Conservation (phyloP, 768 basidiomycete genomes). For the Kwoniella sp. region DNA sequence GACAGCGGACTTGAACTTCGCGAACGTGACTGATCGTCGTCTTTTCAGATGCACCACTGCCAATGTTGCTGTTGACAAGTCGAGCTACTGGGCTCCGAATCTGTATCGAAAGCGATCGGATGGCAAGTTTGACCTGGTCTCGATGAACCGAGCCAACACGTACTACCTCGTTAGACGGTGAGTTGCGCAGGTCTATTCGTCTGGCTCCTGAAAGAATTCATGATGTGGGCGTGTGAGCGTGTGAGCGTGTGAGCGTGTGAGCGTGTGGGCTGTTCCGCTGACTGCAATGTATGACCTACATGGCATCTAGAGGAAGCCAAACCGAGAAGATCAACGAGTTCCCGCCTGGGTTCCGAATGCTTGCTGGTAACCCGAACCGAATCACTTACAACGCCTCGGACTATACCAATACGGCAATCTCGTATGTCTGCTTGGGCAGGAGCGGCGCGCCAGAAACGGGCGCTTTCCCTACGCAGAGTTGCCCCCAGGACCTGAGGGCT, state of each 20-base stretch:
- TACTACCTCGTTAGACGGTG: conserved; percentile 54
- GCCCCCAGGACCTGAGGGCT: conserved; percentile 53
- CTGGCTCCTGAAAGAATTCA: not conserved
- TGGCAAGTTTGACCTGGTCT: conserved; percentile 12
- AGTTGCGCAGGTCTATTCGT: not conserved
- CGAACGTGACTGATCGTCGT: too few relatives aligned
- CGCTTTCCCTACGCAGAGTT: conserved; percentile 55
- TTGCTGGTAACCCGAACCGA: conserved; percentile 55
- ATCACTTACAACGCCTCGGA: conserved; percentile 49
- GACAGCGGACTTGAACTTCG: too few relatives aligned
- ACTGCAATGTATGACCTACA: too few relatives aligned
- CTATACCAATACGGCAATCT: conserved; percentile 53
- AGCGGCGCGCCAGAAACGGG: conserved; percentile 40
- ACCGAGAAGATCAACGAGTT: conserved; percentile 48
- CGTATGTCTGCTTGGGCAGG: conserved; percentile 55
- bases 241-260: too few relatives aligned
- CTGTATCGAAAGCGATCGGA: conserved; percentile 42
- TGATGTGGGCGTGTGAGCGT: too few relatives aligned
- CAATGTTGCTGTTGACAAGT: conserved; percentile 54
- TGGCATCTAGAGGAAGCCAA: conserved; percentile 16
- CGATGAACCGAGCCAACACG: conserved; percentile 42
- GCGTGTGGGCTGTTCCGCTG: too few relatives aligned
- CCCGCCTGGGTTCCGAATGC: conserved; percentile 57
- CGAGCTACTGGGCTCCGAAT: conserved; percentile 56
- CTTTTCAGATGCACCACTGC: conserved; percentile 55